phyloP scores from a whole-genome alignment of 2,329 filamentous ascomycete genomes.

The Colletotrichum sidae region DNA sequence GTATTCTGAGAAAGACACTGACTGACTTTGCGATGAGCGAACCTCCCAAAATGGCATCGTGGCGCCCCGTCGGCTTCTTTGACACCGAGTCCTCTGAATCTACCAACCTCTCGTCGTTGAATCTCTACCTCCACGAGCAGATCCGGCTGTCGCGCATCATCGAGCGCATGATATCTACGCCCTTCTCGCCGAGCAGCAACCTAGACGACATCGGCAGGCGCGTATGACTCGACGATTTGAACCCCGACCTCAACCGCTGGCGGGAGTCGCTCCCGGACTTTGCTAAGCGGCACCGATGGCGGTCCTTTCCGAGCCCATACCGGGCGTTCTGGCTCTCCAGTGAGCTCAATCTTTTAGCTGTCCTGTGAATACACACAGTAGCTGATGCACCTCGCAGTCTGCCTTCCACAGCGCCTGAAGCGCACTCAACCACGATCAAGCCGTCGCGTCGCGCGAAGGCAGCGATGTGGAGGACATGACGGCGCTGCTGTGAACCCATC shows the following conservation, averaged over 20 bases:
- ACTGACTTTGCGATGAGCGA: conserved; percentile 22
- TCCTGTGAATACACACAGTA: neutral
- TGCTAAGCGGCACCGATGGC: conserved; percentile 40
- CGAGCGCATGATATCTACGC: conserved; percentile 40
- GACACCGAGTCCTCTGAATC: conserved; percentile 19
- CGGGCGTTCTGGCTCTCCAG: conserved; percentile 39
- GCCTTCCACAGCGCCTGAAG: conserved; percentile 41
- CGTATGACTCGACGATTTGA: conserved; percentile 36
- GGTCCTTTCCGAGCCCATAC: conserved; percentile 31
- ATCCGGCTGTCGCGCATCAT: conserved; percentile 38
- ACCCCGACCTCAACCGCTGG: conserved; percentile 40
- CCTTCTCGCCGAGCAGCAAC: conserved; percentile 27
- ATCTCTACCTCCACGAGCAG: conserved; percentile 39
- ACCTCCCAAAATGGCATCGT: conserved; percentile 39
- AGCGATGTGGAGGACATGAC: conserved; percentile 21
- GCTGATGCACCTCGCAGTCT: conserved; percentile 16
- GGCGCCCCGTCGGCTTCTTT: conserved; percentile 41
- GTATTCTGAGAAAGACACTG: neutral
- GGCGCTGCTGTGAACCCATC: conserved; percentile 39
- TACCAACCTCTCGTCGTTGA: conserved; percentile 26
- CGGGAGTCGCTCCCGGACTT: conserved; percentile 37
- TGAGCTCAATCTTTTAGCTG: conserved; percentile 8
- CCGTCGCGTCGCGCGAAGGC: neutral
- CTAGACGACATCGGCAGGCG: conserved; percentile 18
- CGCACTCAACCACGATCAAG: conserved; percentile 41